These are phyloP conservation scores for Metschnikowia cubensis DNA, from an alignment of 805 yeast genomes.

Conservation along the genomic window DNA sequence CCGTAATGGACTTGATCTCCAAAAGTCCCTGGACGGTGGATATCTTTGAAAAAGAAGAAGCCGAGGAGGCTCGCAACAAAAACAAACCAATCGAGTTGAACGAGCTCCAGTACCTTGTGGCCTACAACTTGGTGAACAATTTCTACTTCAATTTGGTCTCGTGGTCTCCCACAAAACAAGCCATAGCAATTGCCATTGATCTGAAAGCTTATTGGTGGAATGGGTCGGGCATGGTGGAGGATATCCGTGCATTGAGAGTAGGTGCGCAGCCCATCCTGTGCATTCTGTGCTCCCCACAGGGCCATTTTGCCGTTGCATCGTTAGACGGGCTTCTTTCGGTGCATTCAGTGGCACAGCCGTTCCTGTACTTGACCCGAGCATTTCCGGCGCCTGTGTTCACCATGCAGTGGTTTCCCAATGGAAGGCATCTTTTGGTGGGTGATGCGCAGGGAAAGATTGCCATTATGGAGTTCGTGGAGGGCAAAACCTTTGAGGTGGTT, in stretches of 20 bases:
- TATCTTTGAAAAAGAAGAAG: background rate
- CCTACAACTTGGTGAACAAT: slow-evolving; percentile 58
- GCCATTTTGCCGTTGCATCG: slow-evolving; percentile 53
- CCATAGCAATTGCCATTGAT: slow-evolving; percentile 65
- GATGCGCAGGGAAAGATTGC: slow-evolving; percentile 60
- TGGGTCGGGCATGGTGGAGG: slow-evolving; percentile 39
- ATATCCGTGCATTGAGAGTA: slow-evolving; percentile 32
- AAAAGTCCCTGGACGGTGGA: background rate
- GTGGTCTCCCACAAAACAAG: slow-evolving; percentile 55
- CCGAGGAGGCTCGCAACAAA: too few species aligned
- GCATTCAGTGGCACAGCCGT: slow-evolving; percentile 28
- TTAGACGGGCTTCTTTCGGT: slow-evolving; percentile 49
- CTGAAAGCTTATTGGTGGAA: slow-evolving; percentile 61
- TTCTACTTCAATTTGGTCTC: slow-evolving; percentile 72
- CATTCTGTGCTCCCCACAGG: slow-evolving; percentile 50
- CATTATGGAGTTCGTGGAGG: slow-evolving; percentile 29
- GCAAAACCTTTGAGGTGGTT: slow-evolving; percentile 9
- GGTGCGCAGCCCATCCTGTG: slow-evolving; percentile 42
- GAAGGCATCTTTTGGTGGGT: slow-evolving; percentile 52
- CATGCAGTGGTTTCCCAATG: slow-evolving; percentile 53
- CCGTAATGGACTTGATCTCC: background rate
- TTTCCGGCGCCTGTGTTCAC: slow-evolving; percentile 42
- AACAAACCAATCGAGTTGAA: slow-evolving; percentile 6
- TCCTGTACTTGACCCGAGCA: slow-evolving; percentile 25
- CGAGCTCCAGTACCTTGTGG: slow-evolving; percentile 17